Base-by-base conservation (phyloP, 139 green algal species). In the Raphidocelis subcapitata region DNA sequence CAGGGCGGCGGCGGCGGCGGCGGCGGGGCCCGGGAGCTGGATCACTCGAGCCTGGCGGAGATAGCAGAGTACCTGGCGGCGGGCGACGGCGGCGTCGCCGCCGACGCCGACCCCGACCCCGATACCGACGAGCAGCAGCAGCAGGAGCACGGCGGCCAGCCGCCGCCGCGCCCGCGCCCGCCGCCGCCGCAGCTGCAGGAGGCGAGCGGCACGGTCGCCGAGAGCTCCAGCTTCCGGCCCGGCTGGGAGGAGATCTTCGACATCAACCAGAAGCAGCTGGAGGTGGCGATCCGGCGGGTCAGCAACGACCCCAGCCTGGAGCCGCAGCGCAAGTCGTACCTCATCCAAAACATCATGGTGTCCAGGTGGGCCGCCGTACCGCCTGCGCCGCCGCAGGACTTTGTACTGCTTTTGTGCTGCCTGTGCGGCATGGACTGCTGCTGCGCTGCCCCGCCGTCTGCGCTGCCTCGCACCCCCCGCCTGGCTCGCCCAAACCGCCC, bases 251-350 rank as follows among this genome's bases (percentile, higher is more conserved):
- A 98, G 83, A 96, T 99, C 41, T 99, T 99, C 86, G 81, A 88
- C 62, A 97, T 99, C 90, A 99, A 98, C 77, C 96, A 98, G 82
- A 91, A 95, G 80, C 93, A 98, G 85, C 87, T 99, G 56, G 95
- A 99, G 82, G 87, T 82, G n/a, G 94, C 96, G 4, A 93, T 97
- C 49, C 89, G 92, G n/a, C 80, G 84, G 5, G 87, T 98, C 20
- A 89, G 80, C 16, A 92, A 75, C 32, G 96, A 99, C 84, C 69
- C 84, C 0, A 84, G 79, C 15, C 82, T 99, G 76, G 95, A 97
- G 65, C 91, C 92, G 1, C 69, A 91, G 62, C 87, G 93, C 72
- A 97, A 98, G 82, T 91, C 93, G 2, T 99, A 99, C 84, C 82
- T 99, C 23, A 95, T 98, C 36, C 96, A 99, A 79, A 92, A 97